Evolutionary conservation across 768 basidiomycete genomes (phyloP), one percentile per base, ranked within the genome.

Genomic region (Pleurotus giganteus): DNA sequence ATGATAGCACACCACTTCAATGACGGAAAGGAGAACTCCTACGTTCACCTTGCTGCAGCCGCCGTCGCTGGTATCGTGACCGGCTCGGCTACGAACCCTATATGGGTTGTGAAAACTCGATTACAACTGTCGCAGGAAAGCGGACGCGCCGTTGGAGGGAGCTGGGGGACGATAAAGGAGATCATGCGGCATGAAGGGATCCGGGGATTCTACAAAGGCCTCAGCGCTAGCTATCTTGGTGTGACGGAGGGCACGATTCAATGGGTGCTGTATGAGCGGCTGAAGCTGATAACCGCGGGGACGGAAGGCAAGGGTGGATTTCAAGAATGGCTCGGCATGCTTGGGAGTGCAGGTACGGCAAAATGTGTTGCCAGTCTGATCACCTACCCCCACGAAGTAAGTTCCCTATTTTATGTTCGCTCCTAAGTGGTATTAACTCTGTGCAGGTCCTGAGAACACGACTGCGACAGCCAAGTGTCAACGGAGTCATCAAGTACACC

Each of bases 41-140:
- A 79, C 58, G 87, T 99, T 0, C 95, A 98, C 68, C 84, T 98
- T 21, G 58, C 76, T 1, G 90, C 96, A 0, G 97, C 95, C 1
- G 89, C 91, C 0, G 65, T 85, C 8, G 96, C 96, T 1, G 95
- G 96, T 0, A 74, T 98, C 60, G 75, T 78, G 28, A 99, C 97
- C 0, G 83, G 94, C 4, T 88, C 92, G 0, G 92, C 85, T 9
- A 98, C 97, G 19, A 99, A 99, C 68, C 97, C 97, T 0, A 96
- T 99, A 23, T 99, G 97, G 97, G 97, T 99, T 44, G 93, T 99
- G 57, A 99, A 98, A 71, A 99, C 97, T 41, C 86, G 96, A 5
- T 64, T 99, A 52, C 97, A 99, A 66, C 83, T 99, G 13, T 73
- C 71, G 2, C 69, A 75, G n/a, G 66, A 54, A 56, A 62, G 56